Percentiles rank a stretch among this genome's conserved stretches.
These are phyloP conservation scores for Entophlyctis luteolus DNA, from an alignment of 192 early-diverging fungal genomes.

Conservation along the genomic window DNA sequence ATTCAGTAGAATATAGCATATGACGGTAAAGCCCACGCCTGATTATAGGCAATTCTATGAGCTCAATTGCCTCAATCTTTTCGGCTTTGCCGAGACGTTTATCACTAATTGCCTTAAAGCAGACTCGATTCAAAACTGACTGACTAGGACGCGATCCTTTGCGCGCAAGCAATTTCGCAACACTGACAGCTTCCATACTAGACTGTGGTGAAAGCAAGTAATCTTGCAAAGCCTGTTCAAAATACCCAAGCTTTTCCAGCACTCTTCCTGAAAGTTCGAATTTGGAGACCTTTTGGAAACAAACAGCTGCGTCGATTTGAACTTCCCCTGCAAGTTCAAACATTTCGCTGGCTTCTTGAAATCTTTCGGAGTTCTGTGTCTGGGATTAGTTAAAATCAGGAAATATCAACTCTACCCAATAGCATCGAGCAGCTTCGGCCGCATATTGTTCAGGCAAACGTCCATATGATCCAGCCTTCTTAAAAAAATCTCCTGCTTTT, in stretches of 20 bases:
- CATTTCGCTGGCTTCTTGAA: background rate
- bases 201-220: background rate
- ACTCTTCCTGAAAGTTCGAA: background rate
- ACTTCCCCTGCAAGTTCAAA: background rate
- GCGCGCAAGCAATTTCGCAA: background rate
- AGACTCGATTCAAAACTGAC: background rate
- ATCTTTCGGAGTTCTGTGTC: constrained; percentile 2
- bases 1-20: constrained; percentile 1
- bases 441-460: background rate
- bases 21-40: constrained; percentile 3
- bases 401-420: background rate
- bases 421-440: constrained; percentile 10
- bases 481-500: constrained; percentile 15
- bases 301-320: background rate
- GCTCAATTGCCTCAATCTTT: constrained; percentile 13
- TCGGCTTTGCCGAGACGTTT: background rate
- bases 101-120: background rate
- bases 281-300: constrained; percentile 9
- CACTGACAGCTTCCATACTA: background rate
- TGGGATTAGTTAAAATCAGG: background rate
- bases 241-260: background rate
- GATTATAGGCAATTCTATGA: background rate
- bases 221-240: background rate
- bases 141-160: background rate
- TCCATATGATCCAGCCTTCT: background rate